Evolutionary conservation across 2,329 filamentous ascomycete species (phyloP).

Genomic region (Aspergillus melleus): DNA sequence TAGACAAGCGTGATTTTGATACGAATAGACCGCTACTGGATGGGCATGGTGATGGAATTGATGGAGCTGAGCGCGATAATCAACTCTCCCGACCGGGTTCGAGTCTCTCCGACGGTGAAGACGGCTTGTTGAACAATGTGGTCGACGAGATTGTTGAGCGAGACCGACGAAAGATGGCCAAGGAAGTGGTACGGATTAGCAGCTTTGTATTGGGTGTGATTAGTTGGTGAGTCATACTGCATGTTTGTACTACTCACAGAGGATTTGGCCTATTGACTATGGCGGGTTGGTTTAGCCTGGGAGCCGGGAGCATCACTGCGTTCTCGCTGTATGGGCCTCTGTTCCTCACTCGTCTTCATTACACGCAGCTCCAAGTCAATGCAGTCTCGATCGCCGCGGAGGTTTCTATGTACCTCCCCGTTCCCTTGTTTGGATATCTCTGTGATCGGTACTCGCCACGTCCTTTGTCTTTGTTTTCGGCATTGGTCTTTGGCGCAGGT

Average conservation of each 20-base stretch:
- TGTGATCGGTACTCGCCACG: constrained; percentile 87
- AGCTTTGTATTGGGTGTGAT: constrained; percentile 63
- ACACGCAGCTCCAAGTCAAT: constrained; percentile 91
- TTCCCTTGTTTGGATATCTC: constrained; percentile 83
- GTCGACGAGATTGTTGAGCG: constrained; percentile 61
- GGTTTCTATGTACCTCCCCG: constrained; percentile 86
- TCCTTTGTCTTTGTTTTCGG: constrained; percentile 71
- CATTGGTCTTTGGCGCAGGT: constrained; percentile 72
- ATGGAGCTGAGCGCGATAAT: constrained; percentile 27
- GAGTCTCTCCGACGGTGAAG: constrained; percentile 22
- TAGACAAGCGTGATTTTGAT: constrained; percentile 52
- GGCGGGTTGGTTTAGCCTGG: constrained; percentile 53
- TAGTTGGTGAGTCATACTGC: constrained; percentile 48
- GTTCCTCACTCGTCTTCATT: constrained; percentile 82
- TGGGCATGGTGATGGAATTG: constrained; percentile 16
- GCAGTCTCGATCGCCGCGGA: constrained; percentile 83
- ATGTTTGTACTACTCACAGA: neutral
- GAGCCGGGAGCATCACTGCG: constrained; percentile 86
- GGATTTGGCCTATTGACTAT: neutral
- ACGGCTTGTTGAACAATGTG: constrained; percentile 59
- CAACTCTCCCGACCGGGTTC: constrained; percentile 21
- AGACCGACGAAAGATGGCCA: constrained; percentile 56
- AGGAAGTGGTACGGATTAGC: constrained; percentile 53
- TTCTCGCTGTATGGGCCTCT: constrained; percentile 93
- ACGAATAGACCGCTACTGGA: constrained; percentile 37